Percentiles rank a stretch among this genome's conserved stretches.
These are phyloP conservation scores for Epithele typhae DNA, from an alignment of 768 basidiomycete species.

Conservation along the genomic window DNA sequence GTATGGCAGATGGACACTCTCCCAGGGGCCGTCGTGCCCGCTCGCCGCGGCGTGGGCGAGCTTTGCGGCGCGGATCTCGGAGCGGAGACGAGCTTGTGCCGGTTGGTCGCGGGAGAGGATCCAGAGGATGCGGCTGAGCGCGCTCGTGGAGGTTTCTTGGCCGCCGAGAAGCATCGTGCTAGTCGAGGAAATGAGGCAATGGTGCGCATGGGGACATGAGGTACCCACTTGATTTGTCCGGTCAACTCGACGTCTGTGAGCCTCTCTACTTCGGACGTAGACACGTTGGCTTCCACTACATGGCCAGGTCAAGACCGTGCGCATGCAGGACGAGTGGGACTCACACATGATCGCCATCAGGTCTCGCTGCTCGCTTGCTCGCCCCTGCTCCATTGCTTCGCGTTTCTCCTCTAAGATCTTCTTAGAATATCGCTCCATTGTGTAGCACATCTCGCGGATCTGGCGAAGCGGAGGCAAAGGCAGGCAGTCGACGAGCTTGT, in stretches of 20 bases:
- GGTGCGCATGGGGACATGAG: not conserved
- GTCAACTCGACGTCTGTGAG: slow-evolving; percentile 33
- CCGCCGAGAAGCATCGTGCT: slow-evolving; percentile 35
- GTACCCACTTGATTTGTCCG: slow-evolving; percentile 35
- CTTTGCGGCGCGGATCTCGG: slow-evolving; percentile 29
- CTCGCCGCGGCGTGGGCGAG: slow-evolving; percentile 6
- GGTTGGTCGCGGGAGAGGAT: slow-evolving; percentile 27
- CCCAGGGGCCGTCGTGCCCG: slow-evolving; percentile 20
- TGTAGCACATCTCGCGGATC: slow-evolving; percentile 22
- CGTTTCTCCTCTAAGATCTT: slow-evolving; percentile 28
- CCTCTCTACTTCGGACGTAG: slow-evolving; percentile 25
- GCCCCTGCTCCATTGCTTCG: slow-evolving; percentile 15
- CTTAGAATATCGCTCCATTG: slow-evolving; percentile 28
- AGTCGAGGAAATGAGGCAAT: not conserved
- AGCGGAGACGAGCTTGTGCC: slow-evolving; percentile 30
- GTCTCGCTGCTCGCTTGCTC: slow-evolving; percentile 22
- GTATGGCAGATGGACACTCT: slow-evolving; percentile 30
- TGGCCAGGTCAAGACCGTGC: not conserved
- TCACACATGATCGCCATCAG: slow-evolving; percentile 39
- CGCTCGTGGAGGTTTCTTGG: slow-evolving; percentile 24
- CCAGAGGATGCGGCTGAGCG: slow-evolving; percentile 31
- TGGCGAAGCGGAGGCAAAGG: slow-evolving; percentile 27
- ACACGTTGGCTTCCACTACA: slow-evolving; percentile 31
- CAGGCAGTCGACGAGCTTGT: slow-evolving; percentile 29
- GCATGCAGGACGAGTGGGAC: slow-evolving; percentile 1